Conservation (phyloP, 176 grass and related monocot genomes). For the Oryza coarctata region DNA sequence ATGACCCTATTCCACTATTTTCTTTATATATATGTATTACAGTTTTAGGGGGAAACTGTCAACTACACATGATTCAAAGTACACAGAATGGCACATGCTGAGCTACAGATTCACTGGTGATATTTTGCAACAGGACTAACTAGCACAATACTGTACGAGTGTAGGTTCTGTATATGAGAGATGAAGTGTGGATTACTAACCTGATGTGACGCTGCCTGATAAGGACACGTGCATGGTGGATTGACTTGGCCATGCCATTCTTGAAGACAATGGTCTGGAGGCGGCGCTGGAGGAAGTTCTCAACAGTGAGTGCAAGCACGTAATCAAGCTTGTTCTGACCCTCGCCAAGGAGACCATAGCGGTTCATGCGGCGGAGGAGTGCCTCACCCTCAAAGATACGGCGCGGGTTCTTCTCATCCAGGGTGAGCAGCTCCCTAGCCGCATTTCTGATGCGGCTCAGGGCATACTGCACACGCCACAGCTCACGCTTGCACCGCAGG, state of each 20-base stretch:
- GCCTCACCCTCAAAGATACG: constrained; percentile 74
- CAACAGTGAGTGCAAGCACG: constrained; percentile 66
- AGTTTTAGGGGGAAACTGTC: background rate
- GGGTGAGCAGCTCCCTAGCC: constrained; percentile 58
- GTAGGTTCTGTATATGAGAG: background rate
- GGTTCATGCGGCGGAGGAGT: constrained; percentile 58
- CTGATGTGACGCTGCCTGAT: constrained; percentile 72
- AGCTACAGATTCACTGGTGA: background rate
- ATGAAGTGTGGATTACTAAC: constrained; percentile 16
- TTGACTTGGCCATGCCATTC: constrained; percentile 71
- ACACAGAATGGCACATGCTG: background rate
- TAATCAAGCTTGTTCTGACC: constrained; percentile 71
- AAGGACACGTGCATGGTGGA: constrained; percentile 71
- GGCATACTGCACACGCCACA: constrained; percentile 68
- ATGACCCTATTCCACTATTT: background rate
- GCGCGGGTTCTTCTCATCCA: constrained; percentile 64
- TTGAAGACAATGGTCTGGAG: constrained; percentile 72
- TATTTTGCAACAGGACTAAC: background rate
- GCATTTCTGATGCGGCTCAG: constrained; percentile 67
- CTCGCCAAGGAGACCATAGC: constrained; percentile 59
- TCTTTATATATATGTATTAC: background rate
- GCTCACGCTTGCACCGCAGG: constrained; percentile 58
- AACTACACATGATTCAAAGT: background rate
- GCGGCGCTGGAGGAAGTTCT: constrained; percentile 61
- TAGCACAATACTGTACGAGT: background rate